phyloP scores from a whole-genome alignment of 2,329 filamentous ascomycete genomes.

The Colletotrichum spaethianum region DNA sequence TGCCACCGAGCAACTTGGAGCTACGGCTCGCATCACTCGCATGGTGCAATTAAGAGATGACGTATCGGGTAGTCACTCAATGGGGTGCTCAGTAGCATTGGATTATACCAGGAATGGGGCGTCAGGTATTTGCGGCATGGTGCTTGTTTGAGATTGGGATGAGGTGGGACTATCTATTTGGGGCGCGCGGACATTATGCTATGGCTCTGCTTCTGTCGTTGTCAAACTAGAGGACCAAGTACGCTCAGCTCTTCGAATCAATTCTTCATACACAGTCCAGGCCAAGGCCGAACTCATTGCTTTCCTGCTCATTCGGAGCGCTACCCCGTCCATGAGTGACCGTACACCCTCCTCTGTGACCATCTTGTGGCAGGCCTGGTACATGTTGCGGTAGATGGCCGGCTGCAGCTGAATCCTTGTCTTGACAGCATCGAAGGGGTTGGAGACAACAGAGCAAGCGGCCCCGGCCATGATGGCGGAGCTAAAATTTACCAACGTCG shows the following conservation, averaged over 20 bases:
- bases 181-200: slow-evolving; percentile 2
- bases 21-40: background rate
- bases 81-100: background rate
- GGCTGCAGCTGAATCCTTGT: slow-evolving; percentile 95
- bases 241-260: slow-evolving; percentile 78
- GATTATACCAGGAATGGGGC: background rate
- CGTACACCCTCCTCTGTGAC: slow-evolving; percentile 83
- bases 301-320: slow-evolving; percentile 89
- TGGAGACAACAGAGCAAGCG: slow-evolving; percentile 88
- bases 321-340: slow-evolving; percentile 88
- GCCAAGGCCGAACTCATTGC: slow-evolving; percentile 94
- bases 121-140: background rate
- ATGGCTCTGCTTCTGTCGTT: slow-evolving; percentile 25
- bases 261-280: slow-evolving; percentile 97
- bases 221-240: slow-evolving; percentile 33
- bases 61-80: background rate
- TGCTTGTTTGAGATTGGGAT: background rate
- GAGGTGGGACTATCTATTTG: slow-evolving; percentile 16
- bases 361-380: slow-evolving; percentile 84
- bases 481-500: slow-evolving; percentile 75
- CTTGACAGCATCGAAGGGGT: slow-evolving; percentile 97
- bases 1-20: too few species aligned
- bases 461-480: slow-evolving; percentile 87
- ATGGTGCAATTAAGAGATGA: background rate
- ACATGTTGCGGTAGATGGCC: slow-evolving; percentile 83